Evolutionary conservation across 495 filamentous ascomycete species (phyloP).

Genomic region (Penicillium lagena): DNA sequence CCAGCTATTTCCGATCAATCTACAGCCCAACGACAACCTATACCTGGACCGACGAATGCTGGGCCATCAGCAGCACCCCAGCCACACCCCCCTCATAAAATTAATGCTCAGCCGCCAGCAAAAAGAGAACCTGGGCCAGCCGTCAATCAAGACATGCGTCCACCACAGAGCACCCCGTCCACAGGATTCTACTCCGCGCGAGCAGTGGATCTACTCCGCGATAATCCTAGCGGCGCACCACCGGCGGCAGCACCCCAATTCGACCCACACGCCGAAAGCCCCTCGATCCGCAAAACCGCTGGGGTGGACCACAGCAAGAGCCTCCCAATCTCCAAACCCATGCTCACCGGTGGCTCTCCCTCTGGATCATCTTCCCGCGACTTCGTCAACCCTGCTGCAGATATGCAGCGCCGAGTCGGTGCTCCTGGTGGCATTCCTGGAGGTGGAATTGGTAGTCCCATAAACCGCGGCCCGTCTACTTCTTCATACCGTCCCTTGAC

Average conservation of each 20-base stretch:
- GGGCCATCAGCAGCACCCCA: conserved; percentile 17
- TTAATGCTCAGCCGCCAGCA: conserved; percentile 12
- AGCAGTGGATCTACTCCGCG: conserved; percentile 49
- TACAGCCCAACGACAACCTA: conserved; percentile 12
- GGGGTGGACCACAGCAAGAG: conserved; percentile 79
- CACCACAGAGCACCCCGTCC: conserved; percentile 27
- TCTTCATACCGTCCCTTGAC: conserved; percentile 41
- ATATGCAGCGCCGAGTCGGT: conserved; percentile 65
- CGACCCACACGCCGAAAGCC: conserved; percentile 76
- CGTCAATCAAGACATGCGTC: conserved; percentile 24
- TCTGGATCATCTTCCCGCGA: conserved; percentile 30
- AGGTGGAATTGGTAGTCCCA: conserved; percentile 26
- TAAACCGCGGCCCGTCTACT: conserved; percentile 30
- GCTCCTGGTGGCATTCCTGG: conserved; percentile 46
- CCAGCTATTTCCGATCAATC: conserved; percentile 7
- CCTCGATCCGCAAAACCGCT: conserved; percentile 81
- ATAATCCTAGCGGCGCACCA: conserved; percentile 36
- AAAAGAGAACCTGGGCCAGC: conserved; percentile 20
- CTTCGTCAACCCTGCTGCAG: conserved; percentile 65
- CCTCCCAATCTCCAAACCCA: conserved; percentile 53
- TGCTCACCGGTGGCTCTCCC: conserved; percentile 21
- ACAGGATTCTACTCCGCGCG: conserved; percentile 74
- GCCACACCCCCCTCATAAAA: conserved; percentile 7
- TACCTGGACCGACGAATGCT: conserved; percentile 12
- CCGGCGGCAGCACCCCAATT: conserved; percentile 56